Evolutionary conservation across 2,329 filamentous ascomycete species (phyloP).

Genomic region (Alternaria infectoria): DNA sequence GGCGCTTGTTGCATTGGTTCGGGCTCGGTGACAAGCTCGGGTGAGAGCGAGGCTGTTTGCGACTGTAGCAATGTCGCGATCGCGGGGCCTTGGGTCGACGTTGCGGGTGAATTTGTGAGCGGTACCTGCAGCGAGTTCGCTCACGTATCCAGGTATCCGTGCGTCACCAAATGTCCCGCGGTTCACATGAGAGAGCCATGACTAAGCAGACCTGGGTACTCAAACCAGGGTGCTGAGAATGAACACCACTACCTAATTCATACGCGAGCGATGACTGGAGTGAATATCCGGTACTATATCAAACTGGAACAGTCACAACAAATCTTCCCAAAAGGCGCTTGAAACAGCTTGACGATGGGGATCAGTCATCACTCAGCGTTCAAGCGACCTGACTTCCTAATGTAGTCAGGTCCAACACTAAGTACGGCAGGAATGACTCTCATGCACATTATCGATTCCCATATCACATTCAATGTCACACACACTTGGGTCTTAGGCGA

Average conservation of each 20-base stretch:
- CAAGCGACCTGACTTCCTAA: background rate
- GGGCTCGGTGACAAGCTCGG: slow-evolving; percentile 30
- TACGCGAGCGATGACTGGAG: background rate
- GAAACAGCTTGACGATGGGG: background rate
- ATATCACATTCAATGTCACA: background rate
- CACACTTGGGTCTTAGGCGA: background rate
- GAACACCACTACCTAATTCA: background rate
- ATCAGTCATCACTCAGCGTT: background rate
- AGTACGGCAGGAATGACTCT: background rate
- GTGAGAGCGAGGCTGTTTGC: slow-evolving; percentile 24
- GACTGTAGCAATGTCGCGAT: slow-evolving; percentile 19
- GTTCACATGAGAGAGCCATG: slow-evolving; percentile 2
- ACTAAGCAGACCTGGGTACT: slow-evolving; percentile 16
- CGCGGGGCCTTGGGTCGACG: slow-evolving; percentile 7
- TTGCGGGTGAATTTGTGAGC: slow-evolving; percentile 21
- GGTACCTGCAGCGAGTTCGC: slow-evolving; percentile 32
- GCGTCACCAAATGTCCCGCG: slow-evolving; percentile 18
- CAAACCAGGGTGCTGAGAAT: background rate
- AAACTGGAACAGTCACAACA: background rate
- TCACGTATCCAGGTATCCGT: slow-evolving; percentile 21
- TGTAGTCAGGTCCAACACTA: background rate
- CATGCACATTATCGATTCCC: background rate
- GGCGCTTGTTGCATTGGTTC: slow-evolving; percentile 44
- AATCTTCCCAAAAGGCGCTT: background rate
- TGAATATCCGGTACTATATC: background rate